These are phyloP conservation scores for Madurella mycetomatis DNA, from an alignment of 2,329 filamentous ascomycete species.

Conservation along the genomic window DNA sequence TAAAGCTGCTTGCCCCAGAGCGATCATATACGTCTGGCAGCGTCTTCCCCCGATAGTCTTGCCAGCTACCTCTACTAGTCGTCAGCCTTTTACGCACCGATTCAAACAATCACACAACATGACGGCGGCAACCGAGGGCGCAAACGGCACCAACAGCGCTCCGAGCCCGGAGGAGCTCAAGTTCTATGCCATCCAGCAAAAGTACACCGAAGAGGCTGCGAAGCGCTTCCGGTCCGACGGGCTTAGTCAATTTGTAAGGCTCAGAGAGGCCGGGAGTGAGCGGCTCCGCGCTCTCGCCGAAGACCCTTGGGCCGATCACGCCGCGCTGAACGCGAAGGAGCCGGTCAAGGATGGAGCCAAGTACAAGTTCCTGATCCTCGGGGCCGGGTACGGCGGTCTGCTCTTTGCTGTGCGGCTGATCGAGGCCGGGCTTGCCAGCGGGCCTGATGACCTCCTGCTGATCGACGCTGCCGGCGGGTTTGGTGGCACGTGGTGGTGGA, in stretches of 20 bases:
- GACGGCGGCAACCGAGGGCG: not conserved
- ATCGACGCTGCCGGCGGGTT: constrained; percentile 42
- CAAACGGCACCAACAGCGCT: not conserved
- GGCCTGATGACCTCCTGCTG: constrained; percentile 36
- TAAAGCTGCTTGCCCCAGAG: too few species aligned
- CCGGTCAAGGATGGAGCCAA: constrained; percentile 28
- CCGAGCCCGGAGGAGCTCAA: constrained; percentile 16
- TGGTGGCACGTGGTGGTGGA: constrained; percentile 51
- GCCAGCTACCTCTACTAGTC: too few species aligned
- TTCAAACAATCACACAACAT: not conserved
- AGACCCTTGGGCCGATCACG: constrained; percentile 36
- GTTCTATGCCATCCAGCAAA: constrained; percentile 25
- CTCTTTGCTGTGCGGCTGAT: constrained; percentile 34
- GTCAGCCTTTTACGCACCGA: not conserved
- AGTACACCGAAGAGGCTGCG: constrained; percentile 33
- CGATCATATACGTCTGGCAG: too few species aligned
- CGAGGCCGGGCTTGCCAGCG: constrained; percentile 30
- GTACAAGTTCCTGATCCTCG: constrained; percentile 32
- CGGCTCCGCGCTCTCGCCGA: constrained; percentile 25
- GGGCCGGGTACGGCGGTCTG: constrained; percentile 34
- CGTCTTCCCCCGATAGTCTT: too few species aligned
- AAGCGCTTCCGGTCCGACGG: constrained; percentile 34
- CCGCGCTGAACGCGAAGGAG: constrained; percentile 26
- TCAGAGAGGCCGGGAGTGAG: constrained; percentile 23
- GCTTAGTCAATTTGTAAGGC: constrained; percentile 31